Conservation (phyloP, 2,329 filamentous ascomycete species). For the Talaromyces sp. region DNA sequence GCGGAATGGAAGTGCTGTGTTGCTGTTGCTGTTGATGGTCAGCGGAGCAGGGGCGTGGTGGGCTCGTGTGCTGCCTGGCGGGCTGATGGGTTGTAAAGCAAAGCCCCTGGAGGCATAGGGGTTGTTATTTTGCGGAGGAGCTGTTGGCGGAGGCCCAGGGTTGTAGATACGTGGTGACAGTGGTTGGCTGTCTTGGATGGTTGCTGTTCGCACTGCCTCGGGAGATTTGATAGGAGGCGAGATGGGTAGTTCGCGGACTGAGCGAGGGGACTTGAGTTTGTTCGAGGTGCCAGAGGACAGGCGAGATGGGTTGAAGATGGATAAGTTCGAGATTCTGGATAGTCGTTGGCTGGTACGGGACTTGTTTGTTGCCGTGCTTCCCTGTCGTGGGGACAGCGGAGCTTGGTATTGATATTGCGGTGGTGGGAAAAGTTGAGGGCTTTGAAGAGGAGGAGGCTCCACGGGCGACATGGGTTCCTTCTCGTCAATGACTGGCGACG, state of each 20-base stretch:
- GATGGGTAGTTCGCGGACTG: slow-evolving; percentile 52
- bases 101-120: not conserved
- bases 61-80: not conserved
- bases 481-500: slow-evolving; percentile 18
- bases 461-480: slow-evolving; percentile 18
- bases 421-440: slow-evolving; percentile 3
- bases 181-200: slow-evolving; percentile 47
- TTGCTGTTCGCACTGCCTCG: slow-evolving; percentile 26
- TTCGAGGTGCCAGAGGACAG: slow-evolving; percentile 32
- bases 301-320: slow-evolving; percentile 35
- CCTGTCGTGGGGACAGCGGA: slow-evolving; percentile 9
- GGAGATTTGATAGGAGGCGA: slow-evolving; percentile 48
- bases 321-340: slow-evolving; percentile 34
- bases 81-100: slow-evolving; percentile 5
- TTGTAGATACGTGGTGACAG: slow-evolving; percentile 53
- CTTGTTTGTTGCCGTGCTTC: slow-evolving; percentile 11
- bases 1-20: slow-evolving; percentile 36
- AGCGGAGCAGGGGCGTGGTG: slow-evolving; percentile 23
- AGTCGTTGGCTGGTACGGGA: slow-evolving; percentile 31
- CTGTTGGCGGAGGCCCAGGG: slow-evolving; percentile 50
- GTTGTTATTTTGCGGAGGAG: slow-evolving; percentile 27
- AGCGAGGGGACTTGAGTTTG: slow-evolving; percentile 40
- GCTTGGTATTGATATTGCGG: slow-evolving; percentile 4
- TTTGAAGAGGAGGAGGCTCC: slow-evolving; percentile 20
- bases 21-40: slow-evolving; percentile 21